Evolutionary conservation across 2,329 filamentous ascomycete species (phyloP).

Genomic region (Pyrenophora teres): DNA sequence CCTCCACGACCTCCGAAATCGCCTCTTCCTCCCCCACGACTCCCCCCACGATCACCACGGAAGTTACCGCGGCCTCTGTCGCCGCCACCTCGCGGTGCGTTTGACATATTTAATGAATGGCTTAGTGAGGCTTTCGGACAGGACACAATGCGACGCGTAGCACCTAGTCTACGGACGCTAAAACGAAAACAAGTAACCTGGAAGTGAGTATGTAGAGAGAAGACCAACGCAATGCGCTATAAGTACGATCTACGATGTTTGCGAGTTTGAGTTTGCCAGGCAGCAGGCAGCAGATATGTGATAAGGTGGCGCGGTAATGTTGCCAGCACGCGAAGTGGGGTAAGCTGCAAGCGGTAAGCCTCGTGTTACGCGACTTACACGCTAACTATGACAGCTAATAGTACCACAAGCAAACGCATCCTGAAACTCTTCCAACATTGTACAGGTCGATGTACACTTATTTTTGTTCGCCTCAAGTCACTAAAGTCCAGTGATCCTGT

Average conservation of each 20-base stretch:
- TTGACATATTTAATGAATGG: conserved; percentile 10
- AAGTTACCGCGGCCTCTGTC: conserved; percentile 4
- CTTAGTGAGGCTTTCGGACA: conserved; percentile 10
- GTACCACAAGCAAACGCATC: too few species aligned
- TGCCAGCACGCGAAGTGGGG: conserved; percentile 6
- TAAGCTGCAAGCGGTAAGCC: background rate
- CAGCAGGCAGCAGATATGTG: background rate
- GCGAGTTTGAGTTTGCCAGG: background rate
- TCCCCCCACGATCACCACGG: conserved; percentile 4
- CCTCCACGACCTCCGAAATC: background rate
- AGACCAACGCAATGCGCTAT: background rate
- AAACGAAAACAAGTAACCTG: background rate
- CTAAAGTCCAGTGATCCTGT: too few species aligned
- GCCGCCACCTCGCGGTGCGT: conserved; percentile 10
- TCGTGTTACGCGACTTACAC: too few species aligned
- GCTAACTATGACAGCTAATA: background rate
- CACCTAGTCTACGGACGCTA: background rate
- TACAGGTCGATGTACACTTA: too few species aligned
- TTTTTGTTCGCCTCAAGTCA: too few species aligned
- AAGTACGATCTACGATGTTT: background rate
- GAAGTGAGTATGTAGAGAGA: background rate
- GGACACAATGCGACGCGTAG: background rate
- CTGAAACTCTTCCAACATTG: too few species aligned
- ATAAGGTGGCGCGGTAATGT: background rate
- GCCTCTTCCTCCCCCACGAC: conserved; percentile 7